phyloP scores from a whole-genome alignment of 169 alveolate genomes.

The Eimeria tenella region DNA sequence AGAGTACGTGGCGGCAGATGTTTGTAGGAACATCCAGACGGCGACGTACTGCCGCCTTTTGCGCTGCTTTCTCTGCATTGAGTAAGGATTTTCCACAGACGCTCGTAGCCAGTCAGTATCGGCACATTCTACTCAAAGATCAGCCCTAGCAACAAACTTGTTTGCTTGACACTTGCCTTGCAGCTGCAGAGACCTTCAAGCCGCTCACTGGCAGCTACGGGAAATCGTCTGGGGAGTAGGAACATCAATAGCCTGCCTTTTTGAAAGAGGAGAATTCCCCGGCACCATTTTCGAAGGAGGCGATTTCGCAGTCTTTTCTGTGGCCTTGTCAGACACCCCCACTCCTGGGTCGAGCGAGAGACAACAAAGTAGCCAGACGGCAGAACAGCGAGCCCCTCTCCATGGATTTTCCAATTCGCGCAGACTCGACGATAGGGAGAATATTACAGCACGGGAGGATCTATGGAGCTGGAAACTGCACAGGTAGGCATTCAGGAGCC shows the following conservation, averaged over 20 bases:
- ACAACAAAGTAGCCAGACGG: not conserved
- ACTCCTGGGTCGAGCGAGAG: not conserved
- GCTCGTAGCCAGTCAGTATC: not conserved
- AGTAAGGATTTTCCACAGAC: not conserved
- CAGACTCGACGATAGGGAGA: not conserved
- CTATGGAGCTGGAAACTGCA: slow-evolving; percentile 34
- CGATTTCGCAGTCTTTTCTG: not conserved
- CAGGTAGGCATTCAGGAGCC: slow-evolving; percentile 5
- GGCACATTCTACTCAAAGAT: not conserved
- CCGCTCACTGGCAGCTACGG: slow-evolving; percentile 52
- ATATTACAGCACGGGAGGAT: slow-evolving; percentile 35
- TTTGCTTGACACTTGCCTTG: not conserved
- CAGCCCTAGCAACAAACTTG: not conserved
- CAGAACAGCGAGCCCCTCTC: not conserved
- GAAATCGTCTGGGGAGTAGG: slow-evolving; percentile 40
- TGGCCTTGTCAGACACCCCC: not conserved
- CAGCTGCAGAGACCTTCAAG: slow-evolving; percentile 63
- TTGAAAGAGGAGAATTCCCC: slow-evolving; percentile 54
- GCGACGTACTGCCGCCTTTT: slow-evolving; percentile 30
- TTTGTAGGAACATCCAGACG: slow-evolving; percentile 12
- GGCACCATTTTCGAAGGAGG: slow-evolving; percentile 36
- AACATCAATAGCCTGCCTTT: not conserved
- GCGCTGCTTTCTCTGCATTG: slow-evolving; percentile 37
- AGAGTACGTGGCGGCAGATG: slow-evolving; percentile 44
- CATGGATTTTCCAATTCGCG: slow-evolving; percentile 23